phyloP scores from a whole-genome alignment of 768 basidiomycete genomes.

The Amanita inopinata region DNA sequence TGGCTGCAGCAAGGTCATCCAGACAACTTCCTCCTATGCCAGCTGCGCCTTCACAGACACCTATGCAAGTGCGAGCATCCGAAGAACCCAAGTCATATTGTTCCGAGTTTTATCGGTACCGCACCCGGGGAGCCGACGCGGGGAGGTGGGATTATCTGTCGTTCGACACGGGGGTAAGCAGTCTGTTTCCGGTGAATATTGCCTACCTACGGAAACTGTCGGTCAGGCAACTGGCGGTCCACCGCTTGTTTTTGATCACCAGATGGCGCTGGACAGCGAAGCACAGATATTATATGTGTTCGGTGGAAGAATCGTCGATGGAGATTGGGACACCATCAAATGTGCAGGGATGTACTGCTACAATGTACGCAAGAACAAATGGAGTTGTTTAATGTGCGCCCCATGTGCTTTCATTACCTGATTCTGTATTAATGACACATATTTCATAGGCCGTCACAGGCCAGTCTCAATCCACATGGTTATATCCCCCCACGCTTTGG shows the following conservation, averaged over 20 bases:
- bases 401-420: neutral
- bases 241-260: conserved; percentile 69
- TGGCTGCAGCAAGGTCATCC: neutral
- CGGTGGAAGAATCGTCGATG: conserved; percentile 66
- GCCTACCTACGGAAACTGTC: neutral
- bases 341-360: conserved; percentile 73
- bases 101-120: conserved; percentile 73
- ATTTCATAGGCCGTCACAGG: conserved; percentile 17
- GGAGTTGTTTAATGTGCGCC: conserved; percentile 59
- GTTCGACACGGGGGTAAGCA: conserved; percentile 54
- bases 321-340: conserved; percentile 46
- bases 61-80: conserved; percentile 4
- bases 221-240: conserved; percentile 58
- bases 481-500: conserved; percentile 55
- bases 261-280: conserved; percentile 69
- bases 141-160: conserved; percentile 70
- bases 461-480: conserved; percentile 23
- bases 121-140: conserved; percentile 46
- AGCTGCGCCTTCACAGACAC: conserved; percentile 6
- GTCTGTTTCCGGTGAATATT: neutral
- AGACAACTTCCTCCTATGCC: neutral
- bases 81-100: conserved; percentile 25
- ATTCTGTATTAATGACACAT: neutral
- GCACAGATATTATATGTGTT: conserved; percentile 66
- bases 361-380: conserved; percentile 51